phyloP scores from a whole-genome alignment of 345 rosid species.

The Limnanthes douglasii region DNA sequence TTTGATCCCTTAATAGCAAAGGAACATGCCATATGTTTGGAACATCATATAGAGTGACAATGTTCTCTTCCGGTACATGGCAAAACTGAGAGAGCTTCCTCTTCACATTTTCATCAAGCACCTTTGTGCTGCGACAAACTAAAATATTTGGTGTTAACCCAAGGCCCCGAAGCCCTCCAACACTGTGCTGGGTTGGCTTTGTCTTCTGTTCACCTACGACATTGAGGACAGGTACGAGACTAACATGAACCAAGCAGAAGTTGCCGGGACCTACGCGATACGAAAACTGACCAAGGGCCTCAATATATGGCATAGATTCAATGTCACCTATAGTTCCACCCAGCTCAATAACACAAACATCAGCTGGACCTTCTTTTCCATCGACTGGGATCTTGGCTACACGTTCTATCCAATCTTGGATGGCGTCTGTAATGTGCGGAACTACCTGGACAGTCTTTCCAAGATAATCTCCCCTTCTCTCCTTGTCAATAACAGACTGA shows the following conservation, averaged over 20 bases:
- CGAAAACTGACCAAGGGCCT: conserved; percentile 94
- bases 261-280: conserved; percentile 89
- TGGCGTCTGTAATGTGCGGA: conserved; percentile 92
- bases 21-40: conserved; percentile 97
- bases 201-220: conserved; percentile 99
- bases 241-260: conserved; percentile 95
- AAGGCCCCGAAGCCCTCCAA: conserved; percentile 75
- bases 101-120: conserved; percentile 74
- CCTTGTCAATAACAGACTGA: conserved; percentile 78
- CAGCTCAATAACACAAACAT: conserved; percentile 93
- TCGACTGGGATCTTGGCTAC: conserved; percentile 77
- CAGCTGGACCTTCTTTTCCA: conserved; percentile 76
- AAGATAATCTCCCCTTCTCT: conserved; percentile 92
- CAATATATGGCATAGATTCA: conserved; percentile 93
- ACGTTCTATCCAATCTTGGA: conserved; percentile 95
- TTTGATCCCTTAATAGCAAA: conserved; percentile 77
- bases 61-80: conserved; percentile 79
- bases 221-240: conserved; percentile 94
- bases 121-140: conserved; percentile 95
- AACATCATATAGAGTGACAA: conserved; percentile 71
- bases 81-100: conserved; percentile 78
- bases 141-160: conserved; percentile 83
- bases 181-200: conserved; percentile 98
- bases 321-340: conserved; percentile 99
- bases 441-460: conserved; percentile 99